A percentile compares a stretch with the other conserved stretches of the same genome.
phyloP scores from a whole-genome alignment of 2,329 filamentous ascomycete species.

The Claviceps cyperi region DNA sequence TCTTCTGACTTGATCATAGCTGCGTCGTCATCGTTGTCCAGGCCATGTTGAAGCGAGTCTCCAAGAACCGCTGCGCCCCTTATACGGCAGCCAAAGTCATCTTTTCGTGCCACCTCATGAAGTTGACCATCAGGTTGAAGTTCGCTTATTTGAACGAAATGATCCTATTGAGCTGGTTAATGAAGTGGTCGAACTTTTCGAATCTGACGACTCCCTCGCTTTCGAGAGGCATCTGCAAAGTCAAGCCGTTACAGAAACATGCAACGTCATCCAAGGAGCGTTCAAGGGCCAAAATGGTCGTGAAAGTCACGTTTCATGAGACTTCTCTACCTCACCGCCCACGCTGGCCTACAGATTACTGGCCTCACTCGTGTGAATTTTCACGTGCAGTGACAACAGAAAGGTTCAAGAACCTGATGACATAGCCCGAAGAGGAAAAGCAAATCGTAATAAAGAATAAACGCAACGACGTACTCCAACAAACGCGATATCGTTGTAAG shows the following conservation, averaged over 20 bases:
- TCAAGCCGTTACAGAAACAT: background rate
- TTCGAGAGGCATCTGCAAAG: background rate
- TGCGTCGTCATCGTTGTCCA: slow-evolving; percentile 16
- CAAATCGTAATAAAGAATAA: background rate
- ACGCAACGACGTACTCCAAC: slow-evolving; percentile 47
- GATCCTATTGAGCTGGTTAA: slow-evolving; percentile 36
- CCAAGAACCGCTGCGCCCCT: slow-evolving; percentile 67
- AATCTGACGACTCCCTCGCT: background rate
- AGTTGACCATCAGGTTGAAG: slow-evolving; percentile 55
- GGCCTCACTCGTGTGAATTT: background rate
- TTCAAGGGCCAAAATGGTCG: background rate
- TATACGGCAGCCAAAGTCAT: slow-evolving; percentile 67
- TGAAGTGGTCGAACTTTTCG: background rate
- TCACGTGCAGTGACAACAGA: background rate
- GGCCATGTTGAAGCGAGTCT: slow-evolving; percentile 26
- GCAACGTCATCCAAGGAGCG: background rate
- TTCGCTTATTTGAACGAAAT: slow-evolving; percentile 69
- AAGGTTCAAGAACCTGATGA: background rate
- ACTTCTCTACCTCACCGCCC: background rate
- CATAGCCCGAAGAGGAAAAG: background rate
- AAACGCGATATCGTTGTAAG: slow-evolving; percentile 71
- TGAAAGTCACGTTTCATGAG: background rate
- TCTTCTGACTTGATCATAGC: slow-evolving; percentile 25
- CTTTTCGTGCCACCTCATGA: slow-evolving; percentile 60
- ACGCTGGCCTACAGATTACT: background rate